Evolutionary conservation across 441 rosid genomes (phyloP), one percentile per base, ranked within the genome.

Genomic region (Pelargonium fulgidum): DNA sequence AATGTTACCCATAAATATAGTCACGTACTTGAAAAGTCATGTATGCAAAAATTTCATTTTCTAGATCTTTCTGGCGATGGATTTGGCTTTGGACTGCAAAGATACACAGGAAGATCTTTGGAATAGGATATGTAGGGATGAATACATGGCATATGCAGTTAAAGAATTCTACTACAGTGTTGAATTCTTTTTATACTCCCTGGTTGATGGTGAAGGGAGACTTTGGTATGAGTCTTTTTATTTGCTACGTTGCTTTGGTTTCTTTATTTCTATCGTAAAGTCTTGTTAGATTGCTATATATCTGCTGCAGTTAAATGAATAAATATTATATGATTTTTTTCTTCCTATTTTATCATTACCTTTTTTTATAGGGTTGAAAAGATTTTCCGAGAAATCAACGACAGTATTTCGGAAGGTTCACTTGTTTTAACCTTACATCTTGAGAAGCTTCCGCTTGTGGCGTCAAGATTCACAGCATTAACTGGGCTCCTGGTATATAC

Each of bases 71-170:
- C 79, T 95, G 75, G 99, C 99, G 2, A 79, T 95, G 62, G 98
- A 92, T 89, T 85, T 95, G 87, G 99, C 99, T 63, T 74, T 83
- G 88, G 99, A 88, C 77, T 90, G 95, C 85, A 88, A 70, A 80
- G 99, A 95, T 78, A 77, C 90, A 54, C 99, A 92, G 76, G 79
- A 20, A 0, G 83, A 87, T 79, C 90, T 95, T 70, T 92, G 98
- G 99, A 79, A 71, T 68, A 81, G 93, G 75, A 86, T 95, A 76
- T 82, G 86, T 74, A 85, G 84, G 76, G 99, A 95, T 82, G 97
- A 95, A 76, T 95, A 95, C 83, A 92, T 95, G 99, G 88, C 87
- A 33, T 95, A 92, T 79, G 99, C 98, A 26, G 98, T 95, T 81
- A 88, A 84, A 77, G 99, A 95, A 84, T 92, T 95, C 88, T 95